Base-by-base conservation (phyloP, 2,329 filamentous ascomycete species). In the Thermoascus crustaceus region DNA sequence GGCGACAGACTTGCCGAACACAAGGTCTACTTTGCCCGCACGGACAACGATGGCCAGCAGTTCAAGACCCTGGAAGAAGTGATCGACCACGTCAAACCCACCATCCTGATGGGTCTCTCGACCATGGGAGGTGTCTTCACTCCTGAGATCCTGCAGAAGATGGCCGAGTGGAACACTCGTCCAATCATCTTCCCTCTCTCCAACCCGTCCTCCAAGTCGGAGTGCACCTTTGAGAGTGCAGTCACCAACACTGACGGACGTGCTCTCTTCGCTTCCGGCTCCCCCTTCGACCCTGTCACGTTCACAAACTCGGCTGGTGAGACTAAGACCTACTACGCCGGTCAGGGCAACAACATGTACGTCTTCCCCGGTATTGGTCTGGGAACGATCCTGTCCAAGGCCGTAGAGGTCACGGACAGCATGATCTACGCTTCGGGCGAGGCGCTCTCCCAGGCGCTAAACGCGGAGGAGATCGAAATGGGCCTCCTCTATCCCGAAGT, bases 391-490 rank as follows among this genome's bases (percentile, higher is more conserved):
- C 76, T 96, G 32, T 80, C 82, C 66, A 93, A 95, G 71, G 76
- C 87, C 8, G 80, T 84, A 46, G 79, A 79, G 50, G 73, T 96
- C 48, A 96, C 89, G 4, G 85, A 95, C 60, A 78, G 82, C 62
- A 98, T 98, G 91, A 87, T 98, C 55, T 96, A 96, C 68, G 87
- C 84, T 32, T 89, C 88, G 20, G 91, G 86, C 18, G 80, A 82
- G 25, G 82, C 86, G 4, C 76, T 96, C 13, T 76, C 85, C 10
- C 78, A 78, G 39, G 80, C 82, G 21, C 74, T 98, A 42, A 87
- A 82, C 44, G 71, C 78, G 24, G 81, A 91, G 43, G 91, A 98
- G 68, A 69, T 86, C 52, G 76, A 81, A 37, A 77, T 80, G 58
- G 85, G 86, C 36, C 80, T 93, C 58, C 80, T 96, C 54, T 96